A percentile compares a stretch with the other conserved stretches of the same genome.
These are phyloP conservation scores for Fraxinus anomala DNA, from an alignment of 257 asterid genomes.

Conservation along the genomic window DNA sequence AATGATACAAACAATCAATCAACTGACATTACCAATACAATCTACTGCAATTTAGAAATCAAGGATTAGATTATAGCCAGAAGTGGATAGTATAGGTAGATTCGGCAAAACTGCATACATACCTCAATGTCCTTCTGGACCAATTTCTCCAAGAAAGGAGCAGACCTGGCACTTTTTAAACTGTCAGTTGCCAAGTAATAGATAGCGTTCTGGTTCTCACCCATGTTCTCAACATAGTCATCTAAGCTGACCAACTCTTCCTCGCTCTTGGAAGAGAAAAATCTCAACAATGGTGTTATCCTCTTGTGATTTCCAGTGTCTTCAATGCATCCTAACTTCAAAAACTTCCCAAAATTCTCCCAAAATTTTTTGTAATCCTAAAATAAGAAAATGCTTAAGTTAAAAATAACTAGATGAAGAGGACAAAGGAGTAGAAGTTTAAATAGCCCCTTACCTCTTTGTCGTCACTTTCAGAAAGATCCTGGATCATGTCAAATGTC, in stretches of 20 bases:
- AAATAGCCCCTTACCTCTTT: conserved; percentile 62
- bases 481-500: conserved; percentile 98
- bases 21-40: background rate
- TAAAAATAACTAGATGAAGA: background rate
- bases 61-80: conserved; percentile 13
- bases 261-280: conserved; percentile 86
- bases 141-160: conserved; percentile 93
- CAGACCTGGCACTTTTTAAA: conserved; percentile 91
- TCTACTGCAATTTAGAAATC: background rate
- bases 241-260: conserved; percentile 88
- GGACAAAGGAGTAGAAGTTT: background rate
- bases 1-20: conserved; percentile 7
- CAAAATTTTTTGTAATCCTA: conserved; percentile 97
- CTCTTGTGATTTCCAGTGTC: conserved; percentile 96
- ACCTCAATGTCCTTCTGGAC: conserved; percentile 95
- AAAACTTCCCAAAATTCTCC: conserved; percentile 95
- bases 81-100: background rate
- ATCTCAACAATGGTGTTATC: conserved; percentile 78
- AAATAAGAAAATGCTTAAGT: conserved; percentile 16
- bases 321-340: conserved; percentile 94
- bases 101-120: conserved; percentile 7
- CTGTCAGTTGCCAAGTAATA: conserved; percentile 95
- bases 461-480: conserved; percentile 86
- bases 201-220: conserved; percentile 87
- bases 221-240: conserved; percentile 93